Conservation (phyloP, 2,329 filamentous ascomycete species). For the Aspergillus sp. region DNA sequence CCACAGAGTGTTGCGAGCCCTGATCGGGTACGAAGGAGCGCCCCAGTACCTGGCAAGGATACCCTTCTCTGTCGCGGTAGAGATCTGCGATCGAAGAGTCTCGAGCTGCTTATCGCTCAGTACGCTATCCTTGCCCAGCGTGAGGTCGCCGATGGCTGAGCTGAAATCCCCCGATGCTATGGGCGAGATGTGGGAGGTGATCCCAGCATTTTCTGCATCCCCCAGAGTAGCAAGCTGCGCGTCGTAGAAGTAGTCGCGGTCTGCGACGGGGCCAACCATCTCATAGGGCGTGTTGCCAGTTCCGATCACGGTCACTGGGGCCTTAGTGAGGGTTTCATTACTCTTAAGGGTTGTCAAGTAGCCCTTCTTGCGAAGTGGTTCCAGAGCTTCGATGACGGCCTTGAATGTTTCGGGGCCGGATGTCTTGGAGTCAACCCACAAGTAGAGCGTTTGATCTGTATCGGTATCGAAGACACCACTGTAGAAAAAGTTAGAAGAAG, state of each 20-base stretch:
- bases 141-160: constrained; percentile 39
- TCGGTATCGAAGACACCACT: constrained; percentile 61
- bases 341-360: constrained; percentile 55
- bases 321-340: constrained; percentile 45
- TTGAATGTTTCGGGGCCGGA: constrained; percentile 56
- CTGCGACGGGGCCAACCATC: constrained; percentile 46
- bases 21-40: constrained; percentile 59
- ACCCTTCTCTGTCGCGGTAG: constrained; percentile 54
- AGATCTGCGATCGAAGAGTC: constrained; percentile 54
- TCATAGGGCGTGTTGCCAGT: constrained; percentile 57
- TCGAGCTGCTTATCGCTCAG: constrained; percentile 45
- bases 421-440: constrained; percentile 66
- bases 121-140: constrained; percentile 34
- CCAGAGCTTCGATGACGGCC: constrained; percentile 55
- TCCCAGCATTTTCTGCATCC: constrained; percentile 40
- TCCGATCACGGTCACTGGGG: constrained; percentile 62
- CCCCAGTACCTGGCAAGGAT: constrained; percentile 65
- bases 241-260: constrained; percentile 62
- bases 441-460: constrained; percentile 58
- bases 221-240: constrained; percentile 51
- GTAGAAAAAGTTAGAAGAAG: constrained; percentile 1
- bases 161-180: constrained; percentile 56
- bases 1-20: constrained; percentile 61
- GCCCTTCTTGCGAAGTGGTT: constrained; percentile 54
- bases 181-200: constrained; percentile 51